Evolutionary conservation across 2,329 filamentous ascomycete genomes (phyloP).

Genomic region (Chaetomiaceae sp.): DNA sequence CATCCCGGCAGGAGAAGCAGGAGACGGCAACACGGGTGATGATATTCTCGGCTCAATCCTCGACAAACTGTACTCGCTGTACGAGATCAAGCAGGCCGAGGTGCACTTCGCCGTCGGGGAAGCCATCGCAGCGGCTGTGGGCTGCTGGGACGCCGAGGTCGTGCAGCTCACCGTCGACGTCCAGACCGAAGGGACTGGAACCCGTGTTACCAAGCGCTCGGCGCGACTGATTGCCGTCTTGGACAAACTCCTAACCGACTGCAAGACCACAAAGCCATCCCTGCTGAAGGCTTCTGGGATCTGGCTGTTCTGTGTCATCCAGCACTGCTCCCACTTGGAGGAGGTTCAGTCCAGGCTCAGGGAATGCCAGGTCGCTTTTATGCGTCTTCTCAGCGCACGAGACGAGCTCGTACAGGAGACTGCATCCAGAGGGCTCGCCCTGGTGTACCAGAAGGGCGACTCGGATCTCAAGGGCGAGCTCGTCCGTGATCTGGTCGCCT

Average conservation of each 20-base stretch:
- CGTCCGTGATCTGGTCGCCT: slow-evolving; percentile 80
- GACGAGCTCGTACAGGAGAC: slow-evolving; percentile 96
- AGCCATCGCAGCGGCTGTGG: slow-evolving; percentile 72
- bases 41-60: slow-evolving; percentile 53
- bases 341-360: slow-evolving; percentile 71
- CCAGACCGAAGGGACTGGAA: slow-evolving; percentile 41
- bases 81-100: slow-evolving; percentile 81
- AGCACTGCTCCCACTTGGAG: slow-evolving; percentile 77
- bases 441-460: slow-evolving; percentile 92
- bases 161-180: slow-evolving; percentile 74
- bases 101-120: slow-evolving; percentile 89
- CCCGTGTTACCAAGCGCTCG: slow-evolving; percentile 36
- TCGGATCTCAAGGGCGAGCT: slow-evolving; percentile 73
- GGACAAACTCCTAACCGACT: slow-evolving; percentile 70
- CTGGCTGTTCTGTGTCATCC: slow-evolving; percentile 87
- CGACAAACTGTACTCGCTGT: slow-evolving; percentile 66
- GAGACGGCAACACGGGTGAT: slow-evolving; percentile 34
- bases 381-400: slow-evolving; percentile 77
- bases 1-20: slow-evolving; percentile 32
- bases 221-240: slow-evolving; percentile 51
- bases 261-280: slow-evolving; percentile 80
- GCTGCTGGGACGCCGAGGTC: slow-evolving; percentile 78
- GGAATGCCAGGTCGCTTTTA: slow-evolving; percentile 81
- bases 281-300: slow-evolving; percentile 89
- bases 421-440: slow-evolving; percentile 80